Evolutionary conservation across 202 grass and related monocot species (phyloP), one percentile per base, ranked within the genome.

Genomic region (Carex sylvatica): DNA sequence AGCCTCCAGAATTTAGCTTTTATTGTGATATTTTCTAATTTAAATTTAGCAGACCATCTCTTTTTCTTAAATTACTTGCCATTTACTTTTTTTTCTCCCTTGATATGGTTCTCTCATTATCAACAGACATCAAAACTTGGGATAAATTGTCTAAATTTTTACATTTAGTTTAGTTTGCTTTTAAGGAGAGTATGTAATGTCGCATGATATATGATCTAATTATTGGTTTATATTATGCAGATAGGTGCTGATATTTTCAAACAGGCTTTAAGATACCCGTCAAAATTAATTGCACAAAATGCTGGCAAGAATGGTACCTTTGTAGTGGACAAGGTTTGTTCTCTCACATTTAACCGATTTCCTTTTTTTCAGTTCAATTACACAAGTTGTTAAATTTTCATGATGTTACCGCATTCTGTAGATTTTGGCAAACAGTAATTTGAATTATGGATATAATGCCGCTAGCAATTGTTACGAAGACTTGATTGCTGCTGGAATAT

Each of bases 241-340:
- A 93, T 95, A 91, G 92, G 95, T 86, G 92, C 90, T 18, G 95
- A 93, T 78, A 98, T 98, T 73, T 91, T 98, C 83, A 98, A 93
- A 87, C 84, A 82, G 79, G 92, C 95, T 40, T 82, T 98, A 74
- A 93, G 90, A 83, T 98, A 98, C 63, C 95, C 95, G 67, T 82
- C 82, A 61, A 84, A 85, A 83, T 80, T 98, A 78, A 98, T 98
- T 89, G 90, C 92, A 60, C 85, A 87, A 77, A 98, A 98, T 80
- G 87, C 95, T 2, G 92, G 92, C 61, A 59, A 91, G 82, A 98
- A 89, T 84, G 95, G 95, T 2, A 86, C 88, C 68, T 88, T 93
- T 72, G 88, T 98, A 12, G 66, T 91, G 24, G 60, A 91, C 85
- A 93, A 91, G 92, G 92, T 97, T 38, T 83, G 14, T 82, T 49